A percentile compares a stretch with the other conserved stretches of the same genome.
Conservation (phyloP, 2,329 filamentous ascomycete species). For the Cercospora berteroae region DNA sequence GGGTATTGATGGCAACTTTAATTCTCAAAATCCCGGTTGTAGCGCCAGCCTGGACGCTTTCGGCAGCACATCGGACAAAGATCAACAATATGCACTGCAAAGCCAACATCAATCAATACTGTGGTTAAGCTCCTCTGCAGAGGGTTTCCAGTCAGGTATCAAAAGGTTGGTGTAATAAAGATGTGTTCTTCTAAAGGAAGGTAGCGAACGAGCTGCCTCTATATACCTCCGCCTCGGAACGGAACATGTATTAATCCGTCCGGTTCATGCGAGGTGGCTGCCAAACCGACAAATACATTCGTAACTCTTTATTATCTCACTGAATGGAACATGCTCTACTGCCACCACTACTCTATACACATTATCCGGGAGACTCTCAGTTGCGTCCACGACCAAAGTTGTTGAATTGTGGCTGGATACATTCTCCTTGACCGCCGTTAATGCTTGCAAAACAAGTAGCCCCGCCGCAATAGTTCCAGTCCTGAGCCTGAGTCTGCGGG, state of each 20-base stretch:
- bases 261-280: too few species aligned
- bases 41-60: not conserved
- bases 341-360: not conserved
- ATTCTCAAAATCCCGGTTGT: not conserved
- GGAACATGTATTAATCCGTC: too few species aligned
- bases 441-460: constrained; percentile 12
- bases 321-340: not conserved
- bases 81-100: not conserved
- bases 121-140: too few species aligned
- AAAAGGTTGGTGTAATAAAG: too few species aligned
- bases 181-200: too few species aligned
- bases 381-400: not conserved
- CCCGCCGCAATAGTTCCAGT: constrained; percentile 1
- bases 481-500: not conserved
- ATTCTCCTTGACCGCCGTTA: constrained; percentile 12
- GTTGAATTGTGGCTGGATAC: not conserved
- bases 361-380: not conserved
- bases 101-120: not conserved
- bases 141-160: too few species aligned
- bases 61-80: not conserved
- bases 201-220: too few species aligned
- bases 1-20: constrained; percentile 2
- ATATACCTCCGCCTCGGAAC: too few species aligned
- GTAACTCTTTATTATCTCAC: not conserved
- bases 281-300: too few species aligned